Base-by-base conservation (phyloP, 106 monocot genomes). In the Dioscorea alata region DNA sequence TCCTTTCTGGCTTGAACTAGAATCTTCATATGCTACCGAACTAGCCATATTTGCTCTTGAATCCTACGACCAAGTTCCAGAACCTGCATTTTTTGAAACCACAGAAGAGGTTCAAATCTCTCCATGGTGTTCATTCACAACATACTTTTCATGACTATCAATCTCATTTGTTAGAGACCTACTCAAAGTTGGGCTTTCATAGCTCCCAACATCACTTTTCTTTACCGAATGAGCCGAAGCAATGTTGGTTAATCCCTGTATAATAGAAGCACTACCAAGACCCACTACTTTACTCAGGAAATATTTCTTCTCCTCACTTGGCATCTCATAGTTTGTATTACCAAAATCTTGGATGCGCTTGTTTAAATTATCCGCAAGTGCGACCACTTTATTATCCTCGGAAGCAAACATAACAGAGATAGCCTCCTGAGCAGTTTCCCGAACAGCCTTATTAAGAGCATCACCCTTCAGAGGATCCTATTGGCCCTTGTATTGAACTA, bases 321-420 rank as follows among this genome's bases (percentile, higher is more conserved):
- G 76, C 71, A 77, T 74, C 72, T 85, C 87, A 76, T 77, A 93
- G 71, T 93, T 99, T 32, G 83, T 90, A 82, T 87, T 99, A 51
- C 99, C 99, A 78, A 99, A 99, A 53, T 93, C 99, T 79, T 99
- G 70, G 42, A 99, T 99, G 15, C 93, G 87, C 62, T 82, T 99
- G 54, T 76, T 78, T 6, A 90, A 53, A 53, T 75, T 64, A 74
- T 90, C 90, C n/a, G 74, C 22, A n/a, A 74, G 69, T 62, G 69
- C 64, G 20, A 70, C 69, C n/a, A 68, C 50, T 60, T 90, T 93
- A 67, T 49, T 78, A 24, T 93, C 89, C 13, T 90, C 85, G 28
- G 86, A 62, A 65, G 86, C 63, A 75, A 99, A 99, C 28, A 99
- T 68, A 59, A 81, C 85, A 72, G 90, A 61, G 21, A 99, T 67